Percentiles rank a stretch among this genome's conserved stretches.
These are phyloP conservation scores for Hemileccinum rubropunctum DNA, from an alignment of 768 basidiomycete species.

Conservation along the genomic window DNA sequence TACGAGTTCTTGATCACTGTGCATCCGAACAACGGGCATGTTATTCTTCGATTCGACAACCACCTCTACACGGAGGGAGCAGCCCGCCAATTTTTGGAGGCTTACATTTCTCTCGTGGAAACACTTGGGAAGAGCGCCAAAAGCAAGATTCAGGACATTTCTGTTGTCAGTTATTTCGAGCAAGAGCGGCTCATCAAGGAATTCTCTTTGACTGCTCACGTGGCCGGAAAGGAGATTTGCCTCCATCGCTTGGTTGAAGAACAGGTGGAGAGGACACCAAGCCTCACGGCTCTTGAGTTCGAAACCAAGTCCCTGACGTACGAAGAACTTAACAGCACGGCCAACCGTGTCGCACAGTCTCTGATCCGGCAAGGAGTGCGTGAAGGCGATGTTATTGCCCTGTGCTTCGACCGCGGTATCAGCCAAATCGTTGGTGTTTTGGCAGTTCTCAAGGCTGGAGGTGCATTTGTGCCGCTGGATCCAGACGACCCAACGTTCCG, in stretches of 20 bases:
- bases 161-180: constrained; percentile 13
- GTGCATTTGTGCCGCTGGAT: constrained; percentile 21
- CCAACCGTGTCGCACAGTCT: constrained; percentile 33
- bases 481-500: constrained; percentile 30
- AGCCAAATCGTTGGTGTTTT: constrained; percentile 28
- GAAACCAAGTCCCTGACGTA: constrained; percentile 31
- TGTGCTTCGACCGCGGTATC: constrained; percentile 31
- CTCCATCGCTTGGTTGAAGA: constrained; percentile 21
- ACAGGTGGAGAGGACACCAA: constrained; percentile 19
- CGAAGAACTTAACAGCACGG: constrained; percentile 28
- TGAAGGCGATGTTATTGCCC: constrained; percentile 24
- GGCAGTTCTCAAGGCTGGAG: constrained; percentile 34
- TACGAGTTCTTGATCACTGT: constrained; percentile 25
- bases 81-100: constrained; percentile 30
- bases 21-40: constrained; percentile 22
- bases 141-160: constrained; percentile 17
- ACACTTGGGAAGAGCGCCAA: constrained; percentile 15
- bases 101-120: constrained; percentile 28
- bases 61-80: constrained; percentile 27
- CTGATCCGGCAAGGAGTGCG: constrained; percentile 25
- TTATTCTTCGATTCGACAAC: constrained; percentile 29
- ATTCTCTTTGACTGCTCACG: constrained; percentile 19
- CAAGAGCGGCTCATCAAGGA: constrained; percentile 24
- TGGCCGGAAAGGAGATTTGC: constrained; percentile 12
- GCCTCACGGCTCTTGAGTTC: constrained; percentile 24